phyloP scores from a whole-genome alignment of 228 moss, liverwort and hornwort genomes.

The Sphagnum fallax region DNA sequence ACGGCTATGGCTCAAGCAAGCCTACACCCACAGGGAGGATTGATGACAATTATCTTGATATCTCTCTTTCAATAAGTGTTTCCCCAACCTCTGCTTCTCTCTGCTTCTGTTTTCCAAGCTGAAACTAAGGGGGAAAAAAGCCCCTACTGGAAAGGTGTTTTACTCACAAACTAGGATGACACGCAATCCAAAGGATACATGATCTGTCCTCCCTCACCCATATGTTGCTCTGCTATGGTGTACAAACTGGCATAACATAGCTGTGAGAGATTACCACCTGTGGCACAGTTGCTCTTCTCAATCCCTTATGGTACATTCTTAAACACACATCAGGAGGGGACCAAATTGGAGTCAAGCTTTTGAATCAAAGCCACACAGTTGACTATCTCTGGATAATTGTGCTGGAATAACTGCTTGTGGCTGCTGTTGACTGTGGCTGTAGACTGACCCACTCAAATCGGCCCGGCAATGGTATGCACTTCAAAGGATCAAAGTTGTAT shows the following conservation, averaged over 20 bases:
- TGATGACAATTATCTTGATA: neutral
- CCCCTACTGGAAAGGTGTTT: neutral
- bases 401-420: constrained; percentile 5
- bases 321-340: neutral
- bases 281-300: neutral
- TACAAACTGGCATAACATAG: constrained; percentile 11
- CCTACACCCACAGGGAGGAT: neutral
- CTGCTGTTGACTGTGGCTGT: constrained; percentile 2
- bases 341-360: neutral
- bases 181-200: constrained; percentile 2
- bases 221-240: neutral
- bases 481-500: constrained; percentile 38
- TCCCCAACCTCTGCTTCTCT: neutral
- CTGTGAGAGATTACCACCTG: constrained; percentile 5
- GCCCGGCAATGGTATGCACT: constrained; percentile 27
- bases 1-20: constrained; percentile 8
- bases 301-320: constrained; percentile 8
- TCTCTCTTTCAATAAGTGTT: constrained; percentile 1
- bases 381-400: constrained; percentile 12
- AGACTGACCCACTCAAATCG: constrained; percentile 27
- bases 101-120: neutral
- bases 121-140: neutral
- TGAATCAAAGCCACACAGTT: constrained; percentile 17
- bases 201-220: constrained; percentile 4
- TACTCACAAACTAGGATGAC: neutral